Percentiles rank a stretch among this genome's conserved stretches.
Evolutionary conservation across 257 asterid genomes (phyloP).

Genomic region (Solanum neorickii): DNA sequence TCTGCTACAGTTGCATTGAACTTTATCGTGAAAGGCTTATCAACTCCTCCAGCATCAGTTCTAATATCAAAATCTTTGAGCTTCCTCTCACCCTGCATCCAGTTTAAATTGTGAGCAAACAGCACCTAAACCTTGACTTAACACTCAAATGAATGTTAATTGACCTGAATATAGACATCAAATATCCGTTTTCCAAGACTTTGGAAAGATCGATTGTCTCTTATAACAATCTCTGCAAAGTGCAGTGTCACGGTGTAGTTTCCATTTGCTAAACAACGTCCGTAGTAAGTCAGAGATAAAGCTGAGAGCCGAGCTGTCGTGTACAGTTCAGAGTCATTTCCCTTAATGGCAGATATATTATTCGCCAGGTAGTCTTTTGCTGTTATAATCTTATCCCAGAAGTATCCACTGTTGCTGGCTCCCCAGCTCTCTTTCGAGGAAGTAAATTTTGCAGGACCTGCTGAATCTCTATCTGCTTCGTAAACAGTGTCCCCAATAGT

Average conservation of each 20-base stretch:
- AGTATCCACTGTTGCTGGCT: background rate
- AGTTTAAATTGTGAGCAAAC: background rate
- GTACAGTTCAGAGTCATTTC: background rate
- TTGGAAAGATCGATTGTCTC: background rate
- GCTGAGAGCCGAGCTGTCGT: constrained; percentile 9
- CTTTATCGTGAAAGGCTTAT: background rate
- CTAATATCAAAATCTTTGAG: constrained; percentile 13
- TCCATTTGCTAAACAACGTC: constrained; percentile 8
- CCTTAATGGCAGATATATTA: background rate
- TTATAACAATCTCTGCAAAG: constrained; percentile 4
- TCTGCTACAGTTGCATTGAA: background rate
- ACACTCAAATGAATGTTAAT: background rate
- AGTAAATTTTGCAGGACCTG: background rate
- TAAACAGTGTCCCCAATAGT: background rate
- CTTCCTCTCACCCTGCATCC: constrained; percentile 3
- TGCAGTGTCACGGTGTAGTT: constrained; percentile 5
- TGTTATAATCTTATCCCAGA: background rate
- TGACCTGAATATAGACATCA: constrained; percentile 8
- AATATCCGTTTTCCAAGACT: constrained; percentile 8
- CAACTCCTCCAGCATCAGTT: constrained; percentile 11
- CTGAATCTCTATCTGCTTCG: background rate
- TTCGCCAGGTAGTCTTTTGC: background rate
- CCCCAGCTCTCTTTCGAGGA: background rate
- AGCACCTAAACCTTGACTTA: background rate
- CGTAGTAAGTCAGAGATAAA: background rate